Base-by-base conservation (phyloP, 2,329 filamentous ascomycete species). In the Ustulina deusta region DNA sequence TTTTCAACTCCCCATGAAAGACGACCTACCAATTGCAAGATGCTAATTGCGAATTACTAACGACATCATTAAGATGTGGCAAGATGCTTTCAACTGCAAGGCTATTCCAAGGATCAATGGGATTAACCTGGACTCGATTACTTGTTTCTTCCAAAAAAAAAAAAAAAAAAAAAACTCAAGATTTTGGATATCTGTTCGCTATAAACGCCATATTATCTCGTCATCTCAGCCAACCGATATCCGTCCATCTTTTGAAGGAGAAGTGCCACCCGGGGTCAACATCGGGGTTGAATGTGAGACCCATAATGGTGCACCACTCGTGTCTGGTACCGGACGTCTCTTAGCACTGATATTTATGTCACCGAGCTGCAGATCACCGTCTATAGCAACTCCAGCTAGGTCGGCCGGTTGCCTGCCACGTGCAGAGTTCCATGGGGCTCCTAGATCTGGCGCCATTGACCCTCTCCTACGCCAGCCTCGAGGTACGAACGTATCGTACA, bases 401-500 rank as follows among this genome's bases (percentile, higher is more conserved):
- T 60, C 62, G 3, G 48, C 13, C 17, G 57, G 60, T 10, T 59
- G 63, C 22, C 49, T 66, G 3, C 27, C 32, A 34, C 27, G 11
- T 17, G 60, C 32, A 22, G 56, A 11, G 52, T 52, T 29, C 59
- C 61, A 66, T 5, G 46, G 46, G 6, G 42, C 13, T 32, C 58
- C 61, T 4, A 55, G 36, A n/a, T 36, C 27, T 6, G 63, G 34
- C 10, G 27, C 6, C 11, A 25, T 32, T 32, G 60, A 46, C 13
- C 27, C 29, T 25, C 52, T 63, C 27, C 29, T 60, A 9, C 69
- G 62, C 69, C 69, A 70, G 52, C 49, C 40, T 56, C 61, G 66
- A n/a, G 71, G 71, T 27, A 75, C 29, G 9, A 74, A 68, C 3
- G 40, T 72, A 10, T 72, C 63, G 49, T 72, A 73, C 70, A 74